A percentile compares a stretch with the other conserved stretches of the same genome.
phyloP scores from a whole-genome alignment of 2,329 filamentous ascomycete species.

The Daldinia sp. region DNA sequence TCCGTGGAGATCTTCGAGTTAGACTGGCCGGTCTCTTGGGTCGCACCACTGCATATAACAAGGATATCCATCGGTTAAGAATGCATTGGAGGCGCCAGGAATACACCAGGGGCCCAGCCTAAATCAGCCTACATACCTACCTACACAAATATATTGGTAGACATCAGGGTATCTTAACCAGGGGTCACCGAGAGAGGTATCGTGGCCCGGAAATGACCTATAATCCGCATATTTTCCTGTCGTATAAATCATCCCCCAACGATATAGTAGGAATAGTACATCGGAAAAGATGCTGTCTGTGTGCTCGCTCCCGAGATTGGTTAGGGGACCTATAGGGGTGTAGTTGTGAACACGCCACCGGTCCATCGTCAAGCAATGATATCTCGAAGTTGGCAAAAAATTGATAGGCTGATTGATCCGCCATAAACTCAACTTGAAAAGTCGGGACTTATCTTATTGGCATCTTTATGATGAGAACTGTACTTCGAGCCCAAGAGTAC shows the following conservation, averaged over 20 bases:
- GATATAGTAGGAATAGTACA: background rate
- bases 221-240: background rate
- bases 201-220: conserved; percentile 8
- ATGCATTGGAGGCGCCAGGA: background rate
- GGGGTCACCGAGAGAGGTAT: conserved; percentile 13
- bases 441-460: conserved; percentile 2
- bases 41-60: background rate
- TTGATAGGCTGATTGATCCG: background rate
- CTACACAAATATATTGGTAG: too few relatives aligned
- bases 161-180: conserved; percentile 20
- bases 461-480: conserved; percentile 77
- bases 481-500: conserved; percentile 78
- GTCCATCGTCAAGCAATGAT: background rate
- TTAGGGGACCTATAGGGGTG: background rate
- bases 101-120: background rate
- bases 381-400: background rate
- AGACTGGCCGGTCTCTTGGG: background rate
- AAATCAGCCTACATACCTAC: conserved; percentile 12
- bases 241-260: background rate
- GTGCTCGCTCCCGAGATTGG: background rate
- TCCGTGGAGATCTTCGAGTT: background rate
- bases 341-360: conserved; percentile 6
- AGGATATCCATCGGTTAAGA: background rate
- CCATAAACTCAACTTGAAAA: background rate
- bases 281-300: background rate